Evolutionary conservation across 495 filamentous ascomycete species (phyloP).

Genomic region (Barbatosphaeria neglecta): DNA sequence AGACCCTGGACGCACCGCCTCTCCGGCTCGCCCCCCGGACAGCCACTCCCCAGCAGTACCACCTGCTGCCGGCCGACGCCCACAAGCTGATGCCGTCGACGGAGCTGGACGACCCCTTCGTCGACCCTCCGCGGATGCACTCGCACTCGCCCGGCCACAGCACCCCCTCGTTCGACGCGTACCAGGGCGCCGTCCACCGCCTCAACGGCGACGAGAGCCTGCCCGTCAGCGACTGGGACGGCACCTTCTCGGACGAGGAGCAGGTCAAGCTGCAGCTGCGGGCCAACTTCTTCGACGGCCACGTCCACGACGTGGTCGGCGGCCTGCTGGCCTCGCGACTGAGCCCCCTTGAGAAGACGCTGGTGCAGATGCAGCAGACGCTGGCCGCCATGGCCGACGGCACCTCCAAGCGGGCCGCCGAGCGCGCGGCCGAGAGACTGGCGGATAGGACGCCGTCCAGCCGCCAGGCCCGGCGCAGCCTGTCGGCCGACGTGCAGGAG

Average conservation of each 20-base stretch:
- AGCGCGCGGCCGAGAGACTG: too few relatives aligned
- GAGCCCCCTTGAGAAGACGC: constrained; percentile 63
- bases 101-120: constrained; percentile 36
- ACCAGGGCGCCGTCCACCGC: constrained; percentile 49
- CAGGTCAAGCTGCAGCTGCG: constrained; percentile 67
- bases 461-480: constrained; percentile 39
- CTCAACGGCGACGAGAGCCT: constrained; percentile 53
- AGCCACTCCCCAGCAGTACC: constrained; percentile 56
- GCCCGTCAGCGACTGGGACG: constrained; percentile 83
- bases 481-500: constrained; percentile 53
- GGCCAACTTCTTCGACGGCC: constrained; percentile 71
- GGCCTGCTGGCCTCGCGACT: constrained; percentile 65
- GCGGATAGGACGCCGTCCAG: constrained; percentile 30
- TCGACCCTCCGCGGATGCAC: constrained; percentile 32
- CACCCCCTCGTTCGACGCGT: constrained; percentile 29
- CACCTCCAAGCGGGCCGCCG: too few relatives aligned
- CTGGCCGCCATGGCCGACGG: too few relatives aligned
- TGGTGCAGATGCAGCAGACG: constrained; percentile 61
- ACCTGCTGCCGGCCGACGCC: constrained; percentile 18
- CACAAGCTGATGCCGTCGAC: constrained; percentile 21
- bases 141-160: too few relatives aligned
- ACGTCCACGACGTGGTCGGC: constrained; percentile 74
- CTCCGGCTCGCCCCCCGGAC: constrained; percentile 63
- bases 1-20: constrained; percentile 34
- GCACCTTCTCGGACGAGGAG: constrained; percentile 69